Percentiles rank a stretch among this genome's conserved stretches.
phyloP scores from a whole-genome alignment of 2,329 filamentous ascomycete species.

The Massarina eburnea region DNA sequence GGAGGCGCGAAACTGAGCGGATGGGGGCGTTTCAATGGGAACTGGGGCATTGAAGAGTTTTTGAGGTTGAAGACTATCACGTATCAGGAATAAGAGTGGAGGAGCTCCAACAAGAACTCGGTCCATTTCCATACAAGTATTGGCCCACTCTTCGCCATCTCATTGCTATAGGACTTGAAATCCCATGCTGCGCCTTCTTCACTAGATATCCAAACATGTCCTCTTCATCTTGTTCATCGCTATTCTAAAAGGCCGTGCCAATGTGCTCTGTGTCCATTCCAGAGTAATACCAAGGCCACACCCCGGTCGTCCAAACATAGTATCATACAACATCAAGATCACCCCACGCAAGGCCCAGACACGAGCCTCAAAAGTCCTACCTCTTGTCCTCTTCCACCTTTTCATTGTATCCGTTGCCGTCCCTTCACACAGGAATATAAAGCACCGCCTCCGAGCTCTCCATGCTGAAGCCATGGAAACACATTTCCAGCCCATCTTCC shows the following conservation, averaged over 20 bases:
- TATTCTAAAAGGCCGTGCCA: slow-evolving; percentile 47
- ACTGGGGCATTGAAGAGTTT: slow-evolving; percentile 52
- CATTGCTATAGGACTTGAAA: no score
- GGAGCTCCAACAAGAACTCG: no score
- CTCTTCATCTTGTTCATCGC: slow-evolving; percentile 34
- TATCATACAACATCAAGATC: no score
- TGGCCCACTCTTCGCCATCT: no score
- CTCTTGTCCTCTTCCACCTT: no score
- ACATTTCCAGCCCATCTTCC: neutral
- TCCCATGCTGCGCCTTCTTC: slow-evolving; percentile 50
- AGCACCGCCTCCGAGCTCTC: no score
- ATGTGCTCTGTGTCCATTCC: slow-evolving; percentile 40
- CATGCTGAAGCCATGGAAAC: neutral
- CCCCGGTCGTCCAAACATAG: slow-evolving; percentile 31
- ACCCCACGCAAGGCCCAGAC: no score
- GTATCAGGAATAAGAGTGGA: slow-evolving; percentile 32
- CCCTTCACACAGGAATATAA: no score
- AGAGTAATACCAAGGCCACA: no score
- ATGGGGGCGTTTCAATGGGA: slow-evolving; percentile 51
- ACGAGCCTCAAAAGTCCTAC: no score
- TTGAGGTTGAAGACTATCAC: slow-evolving; percentile 47
- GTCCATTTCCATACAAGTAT: no score
- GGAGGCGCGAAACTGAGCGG: slow-evolving; percentile 54
- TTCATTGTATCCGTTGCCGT: no score
- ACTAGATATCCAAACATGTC: slow-evolving; percentile 54